These are phyloP conservation scores for Tulasnella sp. DNA, from an alignment of 768 basidiomycete genomes.

Conservation along the genomic window DNA sequence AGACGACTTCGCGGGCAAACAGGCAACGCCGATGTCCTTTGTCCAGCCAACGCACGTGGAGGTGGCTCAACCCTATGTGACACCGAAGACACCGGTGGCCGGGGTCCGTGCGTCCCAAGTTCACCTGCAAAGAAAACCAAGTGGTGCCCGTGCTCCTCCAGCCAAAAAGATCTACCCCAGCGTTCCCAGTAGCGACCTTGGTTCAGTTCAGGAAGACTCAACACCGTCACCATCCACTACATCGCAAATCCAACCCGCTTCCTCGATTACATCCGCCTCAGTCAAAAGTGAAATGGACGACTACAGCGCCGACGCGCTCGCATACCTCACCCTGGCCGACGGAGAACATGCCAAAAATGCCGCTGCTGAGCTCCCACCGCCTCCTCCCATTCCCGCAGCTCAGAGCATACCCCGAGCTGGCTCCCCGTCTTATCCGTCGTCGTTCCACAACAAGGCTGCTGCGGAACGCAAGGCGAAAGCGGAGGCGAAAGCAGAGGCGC, in stretches of 20 bases:
- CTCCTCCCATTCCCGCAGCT: conserved; percentile 33
- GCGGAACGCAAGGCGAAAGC: conserved; percentile 78
- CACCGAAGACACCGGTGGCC: conserved; percentile 13
- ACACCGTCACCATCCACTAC: neutral
- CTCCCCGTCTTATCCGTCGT: conserved; percentile 56
- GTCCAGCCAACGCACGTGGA: conserved; percentile 12
- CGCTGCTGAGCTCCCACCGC: conserved; percentile 29
- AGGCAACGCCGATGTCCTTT: neutral
- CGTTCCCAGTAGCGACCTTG: conserved; percentile 5
- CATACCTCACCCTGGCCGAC: conserved; percentile 72
- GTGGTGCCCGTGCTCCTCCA: conserved; percentile 25
- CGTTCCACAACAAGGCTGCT: conserved; percentile 81
- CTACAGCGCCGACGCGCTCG: conserved; percentile 63
- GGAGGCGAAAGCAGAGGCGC: conserved; percentile 75
- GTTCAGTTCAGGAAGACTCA: conserved; percentile 16
- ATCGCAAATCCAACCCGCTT: neutral
- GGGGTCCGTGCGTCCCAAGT: conserved; percentile 25
- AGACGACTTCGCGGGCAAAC: neutral
- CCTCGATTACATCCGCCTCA: neutral
- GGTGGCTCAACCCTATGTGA: neutral
- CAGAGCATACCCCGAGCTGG: conserved; percentile 41
- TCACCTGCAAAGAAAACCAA: conserved; percentile 23
- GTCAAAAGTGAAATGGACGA: conserved; percentile 34
- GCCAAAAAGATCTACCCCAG: conserved; percentile 15
- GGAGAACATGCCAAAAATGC: conserved; percentile 36